Base-by-base conservation (phyloP, 2,329 filamentous ascomycete genomes). In the Venturia effusa region DNA sequence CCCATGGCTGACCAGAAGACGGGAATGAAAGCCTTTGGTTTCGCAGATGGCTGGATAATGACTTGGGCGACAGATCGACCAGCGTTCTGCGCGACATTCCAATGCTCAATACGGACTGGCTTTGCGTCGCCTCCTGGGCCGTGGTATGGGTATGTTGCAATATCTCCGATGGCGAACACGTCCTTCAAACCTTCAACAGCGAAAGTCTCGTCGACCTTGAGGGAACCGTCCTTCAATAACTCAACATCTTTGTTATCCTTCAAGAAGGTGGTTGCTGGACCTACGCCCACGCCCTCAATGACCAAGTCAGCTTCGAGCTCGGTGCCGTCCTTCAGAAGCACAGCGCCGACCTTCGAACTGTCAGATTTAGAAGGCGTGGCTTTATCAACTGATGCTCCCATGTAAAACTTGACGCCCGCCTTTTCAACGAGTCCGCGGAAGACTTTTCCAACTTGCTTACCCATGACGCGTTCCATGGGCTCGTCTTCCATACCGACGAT, bases 1-100 rank as follows among this genome's bases (percentile, higher is more conserved):
- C 92, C 91, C 5, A 99, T 79, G 0, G 94, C 94, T 1, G 91
- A 96, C 94, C 94, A 99, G 80, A 99, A 99, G 61, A 99, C 84
- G 0, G 94, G 94, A 65, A 94, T 93, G 76, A 96, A 97, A 2
- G 84, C 80, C 69, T 89, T 86, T 0, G 86, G 80, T 67, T 81
- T 80, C 57, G 81, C 74, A 8, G 81, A 76, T 0, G 88, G 83
- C 70, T 88, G 80, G 68, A 86, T 83, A 71, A 99, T 96, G 69
- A 89, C 84, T 62, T 81, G 81, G 1, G 92, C 94, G 0, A 88
- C 93, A 30, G 83, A 82, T 54, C 93, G 89, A 2, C 94, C 94
- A 1, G 90, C 82, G 71, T 97, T 97, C 72, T 97, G 94, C 4
- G 94, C 94, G 2, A 99, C 94, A 76, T 97, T 93, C 94, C 94